Evolutionary conservation across 768 basidiomycete species (phyloP).

Genomic region (Astraeus odoratus): DNA sequence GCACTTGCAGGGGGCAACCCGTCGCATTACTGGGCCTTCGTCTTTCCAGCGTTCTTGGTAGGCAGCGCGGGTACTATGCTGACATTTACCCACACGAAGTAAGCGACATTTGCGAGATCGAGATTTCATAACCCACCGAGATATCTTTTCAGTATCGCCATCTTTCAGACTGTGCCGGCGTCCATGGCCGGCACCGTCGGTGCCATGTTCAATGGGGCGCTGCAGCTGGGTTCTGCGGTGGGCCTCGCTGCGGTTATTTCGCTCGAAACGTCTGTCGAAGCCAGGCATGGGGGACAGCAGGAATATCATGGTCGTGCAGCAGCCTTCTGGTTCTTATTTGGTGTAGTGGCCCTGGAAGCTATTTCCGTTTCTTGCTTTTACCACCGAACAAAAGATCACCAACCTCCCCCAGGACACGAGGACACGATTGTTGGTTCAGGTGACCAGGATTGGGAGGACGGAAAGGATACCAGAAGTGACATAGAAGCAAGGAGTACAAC

Average conservation of each 20-base stretch:
- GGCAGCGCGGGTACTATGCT: slow-evolving; percentile 42
- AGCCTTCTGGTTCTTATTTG: slow-evolving; percentile 39
- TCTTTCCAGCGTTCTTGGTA: slow-evolving; percentile 44
- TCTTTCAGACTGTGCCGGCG: slow-evolving; percentile 42
- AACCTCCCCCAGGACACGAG: not conserved
- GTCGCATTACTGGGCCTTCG: slow-evolving; percentile 38
- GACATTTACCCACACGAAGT: slow-evolving; percentile 44
- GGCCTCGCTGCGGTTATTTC: slow-evolving; percentile 43
- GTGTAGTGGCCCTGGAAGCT: slow-evolving; percentile 27
- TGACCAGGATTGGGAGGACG: no score
- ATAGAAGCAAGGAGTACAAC: no score
- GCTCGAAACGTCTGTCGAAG: slow-evolving; percentile 41
- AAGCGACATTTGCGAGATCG: slow-evolving; percentile 12
- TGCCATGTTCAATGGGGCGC: slow-evolving; percentile 48
- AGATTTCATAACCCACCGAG: not conserved
- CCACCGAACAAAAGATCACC: not conserved
- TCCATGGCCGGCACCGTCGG: slow-evolving; percentile 48
- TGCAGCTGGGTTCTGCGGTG: slow-evolving; percentile 47
- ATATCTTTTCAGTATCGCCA: slow-evolving; percentile 34
- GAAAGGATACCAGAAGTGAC: no score
- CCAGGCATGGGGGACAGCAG: slow-evolving; percentile 22
- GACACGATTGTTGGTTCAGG: no score
- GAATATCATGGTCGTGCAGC: slow-evolving; percentile 37
- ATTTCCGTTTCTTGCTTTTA: slow-evolving; percentile 32
- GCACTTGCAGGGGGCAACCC: slow-evolving; percentile 34